Conservation (phyloP, 2,329 filamentous ascomycete genomes). For the Scopulariopsis brevicaulis region DNA sequence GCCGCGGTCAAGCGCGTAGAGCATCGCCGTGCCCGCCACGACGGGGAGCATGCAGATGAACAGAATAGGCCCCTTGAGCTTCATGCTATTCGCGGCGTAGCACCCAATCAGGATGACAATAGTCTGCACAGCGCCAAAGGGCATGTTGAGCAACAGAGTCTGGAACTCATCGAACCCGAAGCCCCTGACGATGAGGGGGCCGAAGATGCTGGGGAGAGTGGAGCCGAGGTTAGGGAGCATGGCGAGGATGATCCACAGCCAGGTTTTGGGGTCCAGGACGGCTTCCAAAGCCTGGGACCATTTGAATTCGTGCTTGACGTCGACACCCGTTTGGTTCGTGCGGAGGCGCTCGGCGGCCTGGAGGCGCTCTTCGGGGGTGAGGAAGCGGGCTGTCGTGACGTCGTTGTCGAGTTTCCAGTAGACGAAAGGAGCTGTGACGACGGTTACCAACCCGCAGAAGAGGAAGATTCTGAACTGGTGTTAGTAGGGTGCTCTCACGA, state of each 20-base stretch:
- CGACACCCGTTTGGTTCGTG: constrained; percentile 36
- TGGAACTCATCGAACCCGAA: constrained; percentile 47
- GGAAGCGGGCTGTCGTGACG: constrained; percentile 38
- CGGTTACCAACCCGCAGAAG: constrained; percentile 48
- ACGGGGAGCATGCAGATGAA: constrained; percentile 44
- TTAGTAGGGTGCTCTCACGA: neutral
- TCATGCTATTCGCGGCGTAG: constrained; percentile 43
- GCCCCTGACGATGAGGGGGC: constrained; percentile 49
- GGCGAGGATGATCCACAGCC: constrained; percentile 47
- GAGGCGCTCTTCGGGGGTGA: constrained; percentile 54
- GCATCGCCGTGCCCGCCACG: constrained; percentile 44
- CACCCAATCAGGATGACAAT: constrained; percentile 46
- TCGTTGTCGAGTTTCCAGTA: constrained; percentile 51
- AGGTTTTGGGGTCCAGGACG: constrained; percentile 42
- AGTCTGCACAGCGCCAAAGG: constrained; percentile 51
- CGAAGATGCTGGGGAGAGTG: constrained; percentile 52
- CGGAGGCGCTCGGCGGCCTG: constrained; percentile 62
- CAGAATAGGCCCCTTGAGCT: constrained; percentile 45
- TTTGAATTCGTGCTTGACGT: constrained; percentile 40
- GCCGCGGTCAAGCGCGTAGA: constrained; percentile 38
- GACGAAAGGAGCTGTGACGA: constrained; percentile 43
- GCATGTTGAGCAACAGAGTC: constrained; percentile 53
- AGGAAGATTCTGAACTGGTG: constrained; percentile 34
- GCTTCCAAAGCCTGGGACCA: constrained; percentile 34
- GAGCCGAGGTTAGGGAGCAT: constrained; percentile 55